Conservation (phyloP, 495 filamentous ascomycete genomes). For the Penicillium bovifimosum region DNA sequence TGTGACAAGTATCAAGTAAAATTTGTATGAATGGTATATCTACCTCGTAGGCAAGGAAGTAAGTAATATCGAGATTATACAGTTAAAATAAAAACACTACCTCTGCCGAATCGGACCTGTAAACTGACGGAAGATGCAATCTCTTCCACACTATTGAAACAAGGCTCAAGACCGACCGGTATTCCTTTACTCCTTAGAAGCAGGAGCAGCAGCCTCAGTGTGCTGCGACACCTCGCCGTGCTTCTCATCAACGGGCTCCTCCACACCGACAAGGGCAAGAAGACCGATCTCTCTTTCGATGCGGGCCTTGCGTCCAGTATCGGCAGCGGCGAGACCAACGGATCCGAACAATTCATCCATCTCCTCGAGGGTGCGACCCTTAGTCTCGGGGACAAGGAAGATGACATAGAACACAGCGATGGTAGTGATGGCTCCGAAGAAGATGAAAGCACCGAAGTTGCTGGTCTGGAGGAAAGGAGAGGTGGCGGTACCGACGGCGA, state of each 20-base stretch:
- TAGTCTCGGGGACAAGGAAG: constrained; percentile 52
- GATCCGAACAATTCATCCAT: constrained; percentile 49
- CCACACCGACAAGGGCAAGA: constrained; percentile 25
- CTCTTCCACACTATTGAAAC: background rate
- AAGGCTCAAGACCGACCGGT: background rate
- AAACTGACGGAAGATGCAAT: background rate
- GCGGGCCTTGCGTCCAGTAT: constrained; percentile 26
- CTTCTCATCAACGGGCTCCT: constrained; percentile 17
- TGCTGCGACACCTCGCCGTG: background rate
- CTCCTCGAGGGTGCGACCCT: constrained; percentile 53
- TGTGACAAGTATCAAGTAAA: constrained; percentile 2
- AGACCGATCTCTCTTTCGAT: constrained; percentile 35
- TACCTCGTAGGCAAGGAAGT: background rate
- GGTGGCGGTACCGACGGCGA: constrained; percentile 38
- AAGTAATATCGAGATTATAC: background rate
- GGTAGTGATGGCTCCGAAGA: constrained; percentile 44
- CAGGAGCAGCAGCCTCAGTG: constrained; percentile 2
- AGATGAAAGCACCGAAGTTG: constrained; percentile 41
- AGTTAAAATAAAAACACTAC: too few species aligned
- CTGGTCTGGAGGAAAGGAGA: constrained; percentile 30
- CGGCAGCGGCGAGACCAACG: constrained; percentile 29
- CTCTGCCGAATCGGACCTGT: background rate
- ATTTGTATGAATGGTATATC: background rate
- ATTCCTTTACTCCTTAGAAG: background rate
- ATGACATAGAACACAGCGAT: constrained; percentile 45